phyloP scores from a whole-genome alignment of 768 basidiomycete genomes.

The Suillus bovinus region DNA sequence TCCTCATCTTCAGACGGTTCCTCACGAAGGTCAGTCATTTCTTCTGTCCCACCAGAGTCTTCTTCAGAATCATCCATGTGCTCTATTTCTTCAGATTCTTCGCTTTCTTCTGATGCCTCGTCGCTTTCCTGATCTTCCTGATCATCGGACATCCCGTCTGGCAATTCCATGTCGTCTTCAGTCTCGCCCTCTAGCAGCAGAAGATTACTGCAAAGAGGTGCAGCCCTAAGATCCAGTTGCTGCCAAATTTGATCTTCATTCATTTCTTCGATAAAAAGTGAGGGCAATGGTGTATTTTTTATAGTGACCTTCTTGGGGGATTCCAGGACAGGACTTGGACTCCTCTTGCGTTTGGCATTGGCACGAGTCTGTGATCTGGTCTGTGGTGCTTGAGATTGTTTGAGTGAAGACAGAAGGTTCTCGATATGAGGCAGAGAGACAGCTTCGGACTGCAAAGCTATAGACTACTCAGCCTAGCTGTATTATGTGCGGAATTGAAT shows the following conservation, averaged over 20 bases:
- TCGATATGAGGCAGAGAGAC: constrained; percentile 63
- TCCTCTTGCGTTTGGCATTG: constrained; percentile 38
- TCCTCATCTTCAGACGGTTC: constrained; percentile 39
- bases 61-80: constrained; percentile 24
- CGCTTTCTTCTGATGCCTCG: constrained; percentile 29
- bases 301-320: constrained; percentile 36
- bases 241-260: constrained; percentile 90
- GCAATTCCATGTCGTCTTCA: constrained; percentile 26
- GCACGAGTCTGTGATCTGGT: constrained; percentile 67
- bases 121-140: constrained; percentile 35
- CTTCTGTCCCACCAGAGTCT: constrained; percentile 28
- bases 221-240: constrained; percentile 83
- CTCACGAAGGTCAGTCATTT: constrained; percentile 37
- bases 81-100: constrained; percentile 31
- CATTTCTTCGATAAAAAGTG: constrained; percentile 77
- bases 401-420: constrained; percentile 65
- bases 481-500: constrained; percentile 8
- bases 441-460: constrained; percentile 70
- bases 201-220: constrained; percentile 68
- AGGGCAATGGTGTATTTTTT: constrained; percentile 68
- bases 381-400: constrained; percentile 67
- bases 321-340: constrained; percentile 40
- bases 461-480: not conserved
- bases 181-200: constrained; percentile 60
- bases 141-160: constrained; percentile 28